phyloP scores from a whole-genome alignment of 2,329 filamentous ascomycete species.

The Nemania sp. region DNA sequence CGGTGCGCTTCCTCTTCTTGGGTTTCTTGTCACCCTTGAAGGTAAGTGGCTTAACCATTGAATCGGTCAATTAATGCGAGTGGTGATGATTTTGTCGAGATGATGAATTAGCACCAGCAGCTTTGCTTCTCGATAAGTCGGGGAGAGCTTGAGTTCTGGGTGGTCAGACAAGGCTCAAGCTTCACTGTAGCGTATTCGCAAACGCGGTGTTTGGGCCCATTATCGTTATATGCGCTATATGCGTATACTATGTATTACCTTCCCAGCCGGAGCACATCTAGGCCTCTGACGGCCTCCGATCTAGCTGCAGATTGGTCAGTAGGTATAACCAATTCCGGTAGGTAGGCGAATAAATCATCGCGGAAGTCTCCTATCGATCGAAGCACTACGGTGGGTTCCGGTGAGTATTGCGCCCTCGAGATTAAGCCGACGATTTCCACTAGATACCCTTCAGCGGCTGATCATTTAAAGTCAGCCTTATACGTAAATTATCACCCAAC shows the following conservation, averaged over 20 bases:
- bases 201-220: too few species aligned
- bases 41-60: conserved; percentile 84
- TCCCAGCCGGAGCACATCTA: too few species aligned
- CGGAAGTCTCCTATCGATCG: conserved; percentile 27
- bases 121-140: neutral
- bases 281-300: too few species aligned
- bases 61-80: neutral
- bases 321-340: conserved; percentile 10
- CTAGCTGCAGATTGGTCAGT: too few species aligned
- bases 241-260: too few species aligned
- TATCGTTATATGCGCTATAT: too few species aligned
- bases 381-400: conserved; percentile 31
- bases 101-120: neutral
- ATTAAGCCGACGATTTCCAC: conserved; percentile 40
- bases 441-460: conserved; percentile 17
- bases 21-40: conserved; percentile 98
- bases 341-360: neutral
- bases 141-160: too few species aligned
- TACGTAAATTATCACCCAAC: neutral
- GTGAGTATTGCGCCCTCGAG: neutral
- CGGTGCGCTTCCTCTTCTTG: conserved; percentile 84
- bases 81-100: neutral
- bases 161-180: too few species aligned
- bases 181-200: too few species aligned
- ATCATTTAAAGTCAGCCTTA: conserved; percentile 7